A percentile compares a stretch with the other conserved stretches of the same genome.
phyloP scores from a whole-genome alignment of 2,329 filamentous ascomycete genomes.

The Claviceps monticola region DNA sequence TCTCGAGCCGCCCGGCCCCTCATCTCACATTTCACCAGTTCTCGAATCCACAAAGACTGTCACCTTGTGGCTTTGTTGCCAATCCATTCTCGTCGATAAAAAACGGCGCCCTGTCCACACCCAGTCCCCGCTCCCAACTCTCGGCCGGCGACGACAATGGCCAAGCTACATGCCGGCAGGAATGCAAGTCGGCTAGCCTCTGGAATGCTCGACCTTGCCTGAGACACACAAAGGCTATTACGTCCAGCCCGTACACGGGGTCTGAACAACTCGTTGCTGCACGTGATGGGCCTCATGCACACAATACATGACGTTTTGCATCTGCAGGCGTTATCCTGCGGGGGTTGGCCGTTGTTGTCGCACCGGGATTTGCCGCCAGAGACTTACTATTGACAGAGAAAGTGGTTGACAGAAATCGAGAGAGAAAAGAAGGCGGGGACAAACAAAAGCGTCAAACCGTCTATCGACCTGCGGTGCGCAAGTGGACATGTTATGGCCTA shows the following conservation, averaged over 20 bases:
- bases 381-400: not conserved
- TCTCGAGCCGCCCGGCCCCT: not conserved
- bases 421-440: not conserved
- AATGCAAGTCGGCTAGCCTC: slow-evolving; percentile 15
- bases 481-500: not conserved
- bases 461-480: not conserved
- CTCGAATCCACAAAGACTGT: slow-evolving; percentile 3
- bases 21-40: not conserved
- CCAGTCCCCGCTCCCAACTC: slow-evolving; percentile 13
- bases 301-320: slow-evolving; percentile 5
- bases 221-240: slow-evolving; percentile 26
- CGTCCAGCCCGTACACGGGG: slow-evolving; percentile 5
- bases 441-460: not conserved
- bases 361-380: slow-evolving; percentile 3
- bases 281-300: slow-evolving; percentile 13
- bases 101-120: not conserved
- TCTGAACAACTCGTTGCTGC: slow-evolving; percentile 8
- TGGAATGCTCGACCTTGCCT: slow-evolving; percentile 20
- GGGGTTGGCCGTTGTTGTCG: not conserved
- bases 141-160: slow-evolving; percentile 23
- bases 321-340: slow-evolving; percentile 8
- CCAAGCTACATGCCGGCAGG: slow-evolving; percentile 9
- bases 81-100: not conserved
- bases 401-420: not conserved
- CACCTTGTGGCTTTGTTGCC: slow-evolving; percentile 5